These are phyloP conservation scores for Talaromyces sp. DNA, from an alignment of 2,329 filamentous ascomycete genomes.

Conservation along the genomic window DNA sequence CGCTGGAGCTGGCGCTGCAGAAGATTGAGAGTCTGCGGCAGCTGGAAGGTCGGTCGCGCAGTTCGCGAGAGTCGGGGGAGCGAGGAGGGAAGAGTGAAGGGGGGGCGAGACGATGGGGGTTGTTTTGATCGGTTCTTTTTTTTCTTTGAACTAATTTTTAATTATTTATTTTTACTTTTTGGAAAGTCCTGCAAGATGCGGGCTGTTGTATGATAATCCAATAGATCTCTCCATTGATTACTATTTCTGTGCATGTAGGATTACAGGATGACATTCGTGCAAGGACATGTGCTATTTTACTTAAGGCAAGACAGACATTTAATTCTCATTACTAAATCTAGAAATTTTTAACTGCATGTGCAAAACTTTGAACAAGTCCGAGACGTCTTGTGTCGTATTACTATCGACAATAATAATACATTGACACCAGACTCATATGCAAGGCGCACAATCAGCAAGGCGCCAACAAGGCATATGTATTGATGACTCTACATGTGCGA, in stretches of 20 bases:
- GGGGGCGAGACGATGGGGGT: neutral
- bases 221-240: too few species aligned
- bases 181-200: neutral
- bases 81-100: neutral
- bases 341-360: too few species aligned
- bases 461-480: too few species aligned
- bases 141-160: neutral
- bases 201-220: neutral
- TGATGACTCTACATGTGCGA: too few species aligned
- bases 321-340: too few species aligned
- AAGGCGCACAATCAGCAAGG: too few species aligned
- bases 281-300: too few species aligned
- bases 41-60: conserved; percentile 63
- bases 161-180: neutral
- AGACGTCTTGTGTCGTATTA: too few species aligned
- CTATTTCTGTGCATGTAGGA: neutral
- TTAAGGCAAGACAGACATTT: too few species aligned
- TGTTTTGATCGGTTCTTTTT: neutral
- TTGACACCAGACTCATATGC: too few species aligned
- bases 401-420: too few species aligned
- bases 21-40: conserved; percentile 92
- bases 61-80: conserved; percentile 12
- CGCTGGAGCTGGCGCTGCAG: conserved; percentile 84
- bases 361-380: too few species aligned
- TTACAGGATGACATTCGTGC: neutral